Evolutionary conservation across 768 basidiomycete species (phyloP).

Genomic region (Melanogaster broomeanus): DNA sequence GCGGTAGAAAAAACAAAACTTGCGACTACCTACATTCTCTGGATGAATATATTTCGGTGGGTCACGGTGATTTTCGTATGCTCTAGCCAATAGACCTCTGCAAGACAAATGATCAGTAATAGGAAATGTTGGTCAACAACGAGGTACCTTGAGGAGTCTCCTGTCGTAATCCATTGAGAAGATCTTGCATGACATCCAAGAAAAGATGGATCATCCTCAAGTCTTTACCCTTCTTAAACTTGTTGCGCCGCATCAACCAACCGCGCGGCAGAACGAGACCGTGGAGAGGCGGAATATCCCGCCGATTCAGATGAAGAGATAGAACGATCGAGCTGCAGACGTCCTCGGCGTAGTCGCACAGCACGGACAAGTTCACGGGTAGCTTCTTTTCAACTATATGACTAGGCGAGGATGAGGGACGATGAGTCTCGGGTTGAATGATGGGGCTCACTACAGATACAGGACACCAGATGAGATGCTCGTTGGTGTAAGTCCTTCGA

Average conservation of each 20-base stretch:
- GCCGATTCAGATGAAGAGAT: conserved; percentile 24
- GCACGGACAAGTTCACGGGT: conserved; percentile 47
- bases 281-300: conserved; percentile 38
- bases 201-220: background rate
- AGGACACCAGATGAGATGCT: conserved; percentile 34
- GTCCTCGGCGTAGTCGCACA: conserved; percentile 55
- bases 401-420: no score
- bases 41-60: no score
- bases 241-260: conserved; percentile 39
- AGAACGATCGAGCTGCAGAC: conserved; percentile 19
- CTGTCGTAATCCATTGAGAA: no score
- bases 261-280: conserved; percentile 52
- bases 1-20: background rate
- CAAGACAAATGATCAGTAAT: no score
- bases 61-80: no score
- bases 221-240: no score
- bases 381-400: conserved; percentile 15
- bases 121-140: no score
- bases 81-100: no score
- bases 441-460: no score
- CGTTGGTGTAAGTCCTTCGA: conserved; percentile 26
- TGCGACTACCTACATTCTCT: no score
- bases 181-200: conserved; percentile 25
- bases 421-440: no score
- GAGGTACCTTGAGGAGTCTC: no score